Conservation (phyloP, 306 rosid genomes). For the Cicer yamashitae region DNA sequence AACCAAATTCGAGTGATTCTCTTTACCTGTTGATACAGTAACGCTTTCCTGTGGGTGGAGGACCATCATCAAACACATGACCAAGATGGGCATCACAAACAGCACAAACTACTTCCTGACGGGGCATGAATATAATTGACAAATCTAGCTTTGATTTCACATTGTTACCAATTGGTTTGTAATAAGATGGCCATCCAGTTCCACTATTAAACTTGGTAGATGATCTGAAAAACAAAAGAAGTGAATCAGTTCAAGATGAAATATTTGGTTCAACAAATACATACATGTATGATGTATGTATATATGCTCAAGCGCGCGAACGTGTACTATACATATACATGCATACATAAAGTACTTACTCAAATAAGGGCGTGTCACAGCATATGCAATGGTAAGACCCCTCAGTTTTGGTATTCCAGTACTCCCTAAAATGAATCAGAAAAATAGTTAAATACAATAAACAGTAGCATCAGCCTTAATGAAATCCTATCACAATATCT, state of each 20-base stretch:
- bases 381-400: constrained; percentile 89
- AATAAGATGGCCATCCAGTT: constrained; percentile 99
- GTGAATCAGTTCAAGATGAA: neutral
- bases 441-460: constrained; percentile 3
- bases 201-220: constrained; percentile 92
- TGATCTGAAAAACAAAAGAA: constrained; percentile 63
- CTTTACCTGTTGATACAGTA: constrained; percentile 87
- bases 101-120: constrained; percentile 86
- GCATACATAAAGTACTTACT: constrained; percentile 57
- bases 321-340: neutral
- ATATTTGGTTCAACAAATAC: neutral
- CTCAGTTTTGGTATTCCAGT: constrained; percentile 83
- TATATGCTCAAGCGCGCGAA: neutral
- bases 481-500: neutral
- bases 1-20: neutral
- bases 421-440: constrained; percentile 59
- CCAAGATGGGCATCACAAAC: constrained; percentile 95
- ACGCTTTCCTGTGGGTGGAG: constrained; percentile 90
- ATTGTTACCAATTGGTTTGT: constrained; percentile 75
- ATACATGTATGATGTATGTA: too few species aligned
- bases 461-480: neutral
- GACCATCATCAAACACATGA: constrained; percentile 95
- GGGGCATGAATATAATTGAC: constrained; percentile 94
- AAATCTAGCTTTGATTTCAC: constrained; percentile 79
- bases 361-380: constrained; percentile 85